phyloP scores from a whole-genome alignment of 2,329 filamentous ascomycete species.

The Alternaria dauci region DNA sequence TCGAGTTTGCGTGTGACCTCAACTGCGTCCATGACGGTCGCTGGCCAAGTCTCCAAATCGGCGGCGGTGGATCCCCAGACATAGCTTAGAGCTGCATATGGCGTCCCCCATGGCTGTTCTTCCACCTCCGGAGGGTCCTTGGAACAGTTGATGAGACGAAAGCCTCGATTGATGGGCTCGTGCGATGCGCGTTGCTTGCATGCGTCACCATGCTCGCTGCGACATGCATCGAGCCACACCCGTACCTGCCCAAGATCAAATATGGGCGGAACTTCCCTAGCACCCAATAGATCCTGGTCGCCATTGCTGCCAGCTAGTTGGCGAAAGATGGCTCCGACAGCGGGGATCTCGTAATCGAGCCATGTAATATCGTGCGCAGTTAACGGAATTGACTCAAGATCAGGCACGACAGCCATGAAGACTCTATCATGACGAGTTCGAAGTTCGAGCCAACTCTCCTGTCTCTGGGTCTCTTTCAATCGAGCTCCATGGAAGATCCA shows the following conservation, averaged over 20 bases:
- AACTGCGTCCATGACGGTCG: slow-evolving; percentile 18
- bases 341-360: slow-evolving; percentile 18
- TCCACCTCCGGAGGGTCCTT: slow-evolving; percentile 11
- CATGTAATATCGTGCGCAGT: slow-evolving; percentile 13
- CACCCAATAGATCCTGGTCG: not conserved
- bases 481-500: slow-evolving; percentile 15
- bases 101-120: slow-evolving; percentile 14
- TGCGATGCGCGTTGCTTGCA: slow-evolving; percentile 13
- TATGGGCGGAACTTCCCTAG: not conserved
- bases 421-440: slow-evolving; percentile 7
- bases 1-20: slow-evolving; percentile 10
- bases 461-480: not conserved
- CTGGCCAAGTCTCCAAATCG: slow-evolving; percentile 6
- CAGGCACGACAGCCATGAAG: slow-evolving; percentile 24
- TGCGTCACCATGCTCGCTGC: slow-evolving; percentile 5
- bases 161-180: slow-evolving; percentile 13
- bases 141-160: slow-evolving; percentile 20
- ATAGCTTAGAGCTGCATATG: slow-evolving; percentile 25
- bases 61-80: slow-evolving; percentile 19
- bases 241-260: slow-evolving; percentile 5
- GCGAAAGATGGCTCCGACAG: slow-evolving; percentile 14
- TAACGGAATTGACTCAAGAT: slow-evolving; percentile 9
- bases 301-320: not conserved
- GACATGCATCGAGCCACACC: slow-evolving; percentile 14
- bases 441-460: not conserved